Conservation (phyloP, 1,284 basidiomycete species). For the Pseudozyma hubeiensis region DNA sequence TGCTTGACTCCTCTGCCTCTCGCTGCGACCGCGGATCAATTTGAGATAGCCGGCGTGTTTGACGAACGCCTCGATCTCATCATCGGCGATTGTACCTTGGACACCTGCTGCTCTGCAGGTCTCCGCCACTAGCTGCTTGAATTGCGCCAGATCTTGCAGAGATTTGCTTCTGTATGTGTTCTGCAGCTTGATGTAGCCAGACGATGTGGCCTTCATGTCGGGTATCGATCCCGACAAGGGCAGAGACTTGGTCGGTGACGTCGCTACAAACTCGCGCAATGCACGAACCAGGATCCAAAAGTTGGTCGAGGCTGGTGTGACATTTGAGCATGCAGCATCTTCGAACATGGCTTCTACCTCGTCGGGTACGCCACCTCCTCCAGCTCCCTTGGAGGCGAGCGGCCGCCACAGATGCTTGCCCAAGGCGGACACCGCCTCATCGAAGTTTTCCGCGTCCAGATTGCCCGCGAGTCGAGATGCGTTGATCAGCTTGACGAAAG, state of each 20-base stretch:
- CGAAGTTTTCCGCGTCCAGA: constrained; percentile 93
- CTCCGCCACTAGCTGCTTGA: constrained; percentile 66
- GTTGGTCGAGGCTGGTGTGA: constrained; percentile 72
- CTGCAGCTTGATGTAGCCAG: constrained; percentile 83
- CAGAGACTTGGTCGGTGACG: constrained; percentile 68
- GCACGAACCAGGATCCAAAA: constrained; percentile 90
- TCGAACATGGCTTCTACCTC: constrained; percentile 71
- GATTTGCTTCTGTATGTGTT: constrained; percentile 80
- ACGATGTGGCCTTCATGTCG: constrained; percentile 94
- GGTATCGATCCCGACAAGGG: constrained; percentile 81
- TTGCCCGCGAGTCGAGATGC: constrained; percentile 75
- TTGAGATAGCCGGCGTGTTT: constrained; percentile 88
- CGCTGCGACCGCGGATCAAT: constrained; percentile 79
- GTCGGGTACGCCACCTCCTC: constrained; percentile 51
- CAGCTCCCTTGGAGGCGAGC: constrained; percentile 41
- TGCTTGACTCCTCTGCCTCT: constrained; percentile 62
- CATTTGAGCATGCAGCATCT: constrained; percentile 72
- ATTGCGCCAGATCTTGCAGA: constrained; percentile 76
- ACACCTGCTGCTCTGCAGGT: constrained; percentile 64
- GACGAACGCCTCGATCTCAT: constrained; percentile 82
- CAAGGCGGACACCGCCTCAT: constrained; percentile 70
- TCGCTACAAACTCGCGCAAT: constrained; percentile 74
- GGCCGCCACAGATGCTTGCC: constrained; percentile 65
- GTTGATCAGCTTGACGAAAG: constrained; percentile 78
- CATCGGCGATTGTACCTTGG: constrained; percentile 68